Evolutionary conservation across 2,329 filamentous ascomycete genomes (phyloP), one percentile per base, ranked within the genome.

Genomic region (Monosporascus sp.): DNA sequence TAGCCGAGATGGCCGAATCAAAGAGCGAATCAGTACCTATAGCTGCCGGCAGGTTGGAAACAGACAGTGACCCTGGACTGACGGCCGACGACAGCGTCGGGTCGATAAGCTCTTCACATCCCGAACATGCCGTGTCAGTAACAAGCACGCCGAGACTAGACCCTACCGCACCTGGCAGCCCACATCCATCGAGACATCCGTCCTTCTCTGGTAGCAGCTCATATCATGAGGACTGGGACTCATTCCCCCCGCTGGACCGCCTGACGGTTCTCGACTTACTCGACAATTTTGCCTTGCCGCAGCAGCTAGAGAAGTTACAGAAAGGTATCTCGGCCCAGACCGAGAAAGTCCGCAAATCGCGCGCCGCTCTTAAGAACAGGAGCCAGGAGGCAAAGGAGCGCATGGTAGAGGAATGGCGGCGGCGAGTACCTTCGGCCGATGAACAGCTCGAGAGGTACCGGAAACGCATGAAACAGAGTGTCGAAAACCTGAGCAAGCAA

Each of bases 381-480:
- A 87, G 91, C 49, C 79, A 87, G 64, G 83, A 84, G 62, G 92
- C 93, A n/a, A 89, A 87, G 65, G 87, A 95, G 60, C 87, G 89
- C 55, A 91, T 97, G 66, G 87, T 97, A 24, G 92, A 95, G 61
- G 90, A 97, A 75, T 96, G 90, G 91, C 85, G 90, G 54, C 87
- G 89, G 52, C 84, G 92, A 40, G 84, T 95, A 9, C 91, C 91
- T 2, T 86, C 89, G 3, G 88, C 92, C 19, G 92, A 96, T 58
- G 93, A 97, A 70, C 91, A 96, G 74, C 81, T 97, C 53, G 91
- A 95, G 45, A 90, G 90, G 63, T 97, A 97, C 71, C 83, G 87
- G 62, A 88, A 85, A 70, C 89, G 89, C 55, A 94, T 97, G 91
- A 87, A 87, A 60, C 80, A 82, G 49, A 91, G 87, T 49, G 91